Conservation (phyloP, 1,139 yeast genomes). For the Candida smagusa region DNA sequence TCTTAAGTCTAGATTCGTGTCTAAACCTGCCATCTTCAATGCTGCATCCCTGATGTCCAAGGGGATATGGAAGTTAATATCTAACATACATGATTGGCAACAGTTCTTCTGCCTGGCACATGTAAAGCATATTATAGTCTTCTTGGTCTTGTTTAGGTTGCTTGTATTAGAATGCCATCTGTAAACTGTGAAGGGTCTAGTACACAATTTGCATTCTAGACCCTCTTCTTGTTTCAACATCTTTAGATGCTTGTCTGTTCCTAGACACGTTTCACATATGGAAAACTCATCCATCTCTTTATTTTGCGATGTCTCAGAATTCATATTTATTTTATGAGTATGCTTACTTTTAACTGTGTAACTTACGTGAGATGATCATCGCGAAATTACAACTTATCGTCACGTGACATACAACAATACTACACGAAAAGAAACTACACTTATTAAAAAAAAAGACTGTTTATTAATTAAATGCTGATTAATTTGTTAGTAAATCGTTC, state of each 20-base stretch:
- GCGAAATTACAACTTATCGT: not conserved
- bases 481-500: slow-evolving; percentile 10
- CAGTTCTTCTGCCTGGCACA: slow-evolving; percentile 80
- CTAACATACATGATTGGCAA: slow-evolving; percentile 86
- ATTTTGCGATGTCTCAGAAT: not conserved
- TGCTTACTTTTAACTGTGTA: not conserved
- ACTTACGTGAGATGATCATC: not conserved
- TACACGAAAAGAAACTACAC: too few relatives aligned
- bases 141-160: slow-evolving; percentile 34
- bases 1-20: slow-evolving; percentile 18
- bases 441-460: too few relatives aligned
- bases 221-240: slow-evolving; percentile 76
- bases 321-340: slow-evolving; percentile 1
- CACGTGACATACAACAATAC: too few relatives aligned
- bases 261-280: slow-evolving; percentile 72
- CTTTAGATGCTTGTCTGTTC: slow-evolving; percentile 58
- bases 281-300: slow-evolving; percentile 18
- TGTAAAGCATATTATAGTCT: slow-evolving; percentile 65
- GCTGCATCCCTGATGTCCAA: slow-evolving; percentile 79
- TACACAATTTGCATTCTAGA: slow-evolving; percentile 74
- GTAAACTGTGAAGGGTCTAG: slow-evolving; percentile 78
- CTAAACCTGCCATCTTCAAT: slow-evolving; percentile 65
- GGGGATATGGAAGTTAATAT: slow-evolving; percentile 76
- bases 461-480: too few relatives aligned
- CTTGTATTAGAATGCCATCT: slow-evolving; percentile 57